A percentile compares a stretch with the other conserved stretches of the same genome.
phyloP scores from a whole-genome alignment of 2,329 filamentous ascomycete species.

The Podosphaera xanthii region DNA sequence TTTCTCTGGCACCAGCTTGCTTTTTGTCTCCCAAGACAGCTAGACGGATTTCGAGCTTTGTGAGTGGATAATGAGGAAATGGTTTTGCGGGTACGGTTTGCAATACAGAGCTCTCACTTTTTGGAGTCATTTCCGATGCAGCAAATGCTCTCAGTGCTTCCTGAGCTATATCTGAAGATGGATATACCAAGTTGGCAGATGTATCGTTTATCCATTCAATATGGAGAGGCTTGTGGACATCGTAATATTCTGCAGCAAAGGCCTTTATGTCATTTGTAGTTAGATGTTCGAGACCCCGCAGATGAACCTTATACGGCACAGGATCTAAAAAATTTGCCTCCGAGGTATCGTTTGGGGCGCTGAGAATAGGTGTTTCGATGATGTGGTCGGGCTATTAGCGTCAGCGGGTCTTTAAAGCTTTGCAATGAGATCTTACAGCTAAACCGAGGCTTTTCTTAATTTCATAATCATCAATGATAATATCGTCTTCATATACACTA shows the following conservation, averaged over 20 bases:
- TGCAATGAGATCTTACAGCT: not conserved
- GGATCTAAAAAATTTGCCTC: slow-evolving; percentile 9
- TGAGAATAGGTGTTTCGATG: slow-evolving; percentile 7
- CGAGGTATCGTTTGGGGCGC: slow-evolving; percentile 10
- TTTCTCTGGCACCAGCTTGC: slow-evolving; percentile 48
- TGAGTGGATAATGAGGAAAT: slow-evolving; percentile 43
- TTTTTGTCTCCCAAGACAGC: slow-evolving; percentile 62
- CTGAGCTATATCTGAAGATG: slow-evolving; percentile 26
- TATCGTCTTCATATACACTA: not conserved
- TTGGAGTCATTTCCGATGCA: slow-evolving; percentile 25
- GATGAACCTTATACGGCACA: slow-evolving; percentile 25
- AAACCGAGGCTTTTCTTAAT: not conserved
- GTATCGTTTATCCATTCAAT: slow-evolving; percentile 93
- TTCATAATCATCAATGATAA: not conserved
- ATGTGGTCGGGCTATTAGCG: not conserved
- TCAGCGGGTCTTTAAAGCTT: not conserved
- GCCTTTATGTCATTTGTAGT: slow-evolving; percentile 58
- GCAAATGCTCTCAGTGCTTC: slow-evolving; percentile 32
- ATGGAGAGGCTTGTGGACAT: slow-evolving; percentile 28
- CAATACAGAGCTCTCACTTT: slow-evolving; percentile 31
- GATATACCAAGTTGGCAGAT: slow-evolving; percentile 70
- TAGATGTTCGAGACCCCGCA: slow-evolving; percentile 63
- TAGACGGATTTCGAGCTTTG: slow-evolving; percentile 47
- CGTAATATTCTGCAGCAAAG: slow-evolving; percentile 49
- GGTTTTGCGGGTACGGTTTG: slow-evolving; percentile 48